These are phyloP conservation scores for Psilocybe azurescens DNA, from an alignment of 768 basidiomycete species.

Conservation along the genomic window DNA sequence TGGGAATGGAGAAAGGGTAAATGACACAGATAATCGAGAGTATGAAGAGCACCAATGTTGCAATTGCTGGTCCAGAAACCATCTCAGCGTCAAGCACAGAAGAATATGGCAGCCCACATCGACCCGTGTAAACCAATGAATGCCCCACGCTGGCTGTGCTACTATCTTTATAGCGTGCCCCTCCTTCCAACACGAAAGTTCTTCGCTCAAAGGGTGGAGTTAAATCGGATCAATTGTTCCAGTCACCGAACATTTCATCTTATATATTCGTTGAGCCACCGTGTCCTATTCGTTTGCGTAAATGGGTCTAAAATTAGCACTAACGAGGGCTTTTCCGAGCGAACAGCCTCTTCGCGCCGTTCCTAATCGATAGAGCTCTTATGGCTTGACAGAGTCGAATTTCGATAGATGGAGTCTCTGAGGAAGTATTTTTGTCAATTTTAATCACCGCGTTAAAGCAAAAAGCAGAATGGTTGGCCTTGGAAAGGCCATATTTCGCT, in stretches of 20 bases:
- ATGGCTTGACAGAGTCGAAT: not conserved
- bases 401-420: not conserved
- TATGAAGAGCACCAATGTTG: conserved; percentile 57
- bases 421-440: too few species aligned
- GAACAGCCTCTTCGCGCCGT: not conserved
- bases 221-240: conserved; percentile 1
- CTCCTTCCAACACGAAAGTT: not conserved
- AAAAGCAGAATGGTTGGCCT: too few species aligned
- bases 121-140: not conserved
- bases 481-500: too few species aligned
- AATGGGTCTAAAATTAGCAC: not conserved
- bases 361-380: not conserved
- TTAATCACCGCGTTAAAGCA: too few species aligned
- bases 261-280: too few species aligned
- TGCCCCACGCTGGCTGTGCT: not conserved
- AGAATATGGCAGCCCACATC: not conserved
- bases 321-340: not conserved
- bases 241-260: not conserved
- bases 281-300: too few species aligned
- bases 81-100: conserved; percentile 1
- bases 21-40: conserved; percentile 60
- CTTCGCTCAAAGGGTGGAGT: not conserved
- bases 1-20: conserved; percentile 41
- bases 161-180: not conserved
- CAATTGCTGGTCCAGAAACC: conserved; percentile 47